A percentile compares a stretch with the other conserved stretches of the same genome.
phyloP scores from a whole-genome alignment of 306 rosid genomes.

The Rosa rugosa region DNA sequence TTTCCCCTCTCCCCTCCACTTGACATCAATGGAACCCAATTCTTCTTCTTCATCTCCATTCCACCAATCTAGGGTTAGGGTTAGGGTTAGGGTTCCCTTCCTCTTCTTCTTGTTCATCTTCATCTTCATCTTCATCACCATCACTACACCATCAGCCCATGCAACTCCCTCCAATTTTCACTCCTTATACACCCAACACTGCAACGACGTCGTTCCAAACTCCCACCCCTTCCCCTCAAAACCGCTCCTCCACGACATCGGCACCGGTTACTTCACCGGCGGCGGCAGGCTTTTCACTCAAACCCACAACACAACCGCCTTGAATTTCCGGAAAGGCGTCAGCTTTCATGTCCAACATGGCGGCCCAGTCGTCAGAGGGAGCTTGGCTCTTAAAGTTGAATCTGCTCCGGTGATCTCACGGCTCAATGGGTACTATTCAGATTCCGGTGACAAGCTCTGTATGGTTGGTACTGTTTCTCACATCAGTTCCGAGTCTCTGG shows the following conservation, averaged over 20 bases:
- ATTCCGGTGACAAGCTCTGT: constrained; percentile 67
- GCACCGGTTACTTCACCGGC: constrained; percentile 56
- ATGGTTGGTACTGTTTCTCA: constrained; percentile 54
- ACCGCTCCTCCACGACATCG: constrained; percentile 21
- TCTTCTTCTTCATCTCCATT: constrained; percentile 25
- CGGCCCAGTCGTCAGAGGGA: constrained; percentile 27
- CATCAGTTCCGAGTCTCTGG: constrained; percentile 11
- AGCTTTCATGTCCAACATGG: neutral
- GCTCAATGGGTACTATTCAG: constrained; percentile 60
- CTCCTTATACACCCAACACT: constrained; percentile 41
- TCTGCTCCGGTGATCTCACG: neutral
- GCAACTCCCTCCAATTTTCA: constrained; percentile 7
- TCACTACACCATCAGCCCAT: neutral
- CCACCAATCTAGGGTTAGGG: constrained; percentile 24
- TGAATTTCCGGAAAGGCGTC: neutral
- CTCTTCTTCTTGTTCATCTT: constrained; percentile 24
- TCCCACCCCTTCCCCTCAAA: constrained; percentile 5
- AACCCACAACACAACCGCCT: constrained; percentile 7
- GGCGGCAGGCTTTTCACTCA: constrained; percentile 49
- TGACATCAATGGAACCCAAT: constrained; percentile 33
- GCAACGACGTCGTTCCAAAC: constrained; percentile 49
- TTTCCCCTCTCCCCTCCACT: too few relatives aligned
- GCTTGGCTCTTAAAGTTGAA: constrained; percentile 29
- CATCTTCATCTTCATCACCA: constrained; percentile 3
- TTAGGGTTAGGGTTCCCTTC: neutral